Evolutionary conservation across 306 rosid species (phyloP).

Genomic region (Dryas octopetala): DNA sequence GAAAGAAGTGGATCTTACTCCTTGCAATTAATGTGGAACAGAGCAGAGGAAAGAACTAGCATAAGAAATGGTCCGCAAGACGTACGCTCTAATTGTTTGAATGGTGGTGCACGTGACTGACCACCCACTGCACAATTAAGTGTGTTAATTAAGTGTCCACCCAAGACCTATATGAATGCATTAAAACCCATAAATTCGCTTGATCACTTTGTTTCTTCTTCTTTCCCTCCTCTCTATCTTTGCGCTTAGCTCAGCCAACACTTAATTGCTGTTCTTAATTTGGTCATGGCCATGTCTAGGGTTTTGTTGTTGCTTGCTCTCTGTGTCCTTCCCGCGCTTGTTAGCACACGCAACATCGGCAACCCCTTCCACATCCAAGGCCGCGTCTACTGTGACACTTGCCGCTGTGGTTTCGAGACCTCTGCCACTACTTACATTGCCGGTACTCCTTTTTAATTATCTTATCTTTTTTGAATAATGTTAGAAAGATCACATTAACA

Average conservation of each 20-base stretch:
- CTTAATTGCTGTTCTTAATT: neutral
- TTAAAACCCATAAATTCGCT: neutral
- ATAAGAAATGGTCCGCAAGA: constrained; percentile 10
- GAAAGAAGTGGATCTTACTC: neutral
- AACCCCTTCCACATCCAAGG: constrained; percentile 41
- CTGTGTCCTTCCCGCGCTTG: constrained; percentile 28
- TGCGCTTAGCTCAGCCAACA: neutral
- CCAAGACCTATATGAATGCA: constrained; percentile 13
- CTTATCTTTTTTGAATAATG: no score
- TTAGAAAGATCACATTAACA: neutral
- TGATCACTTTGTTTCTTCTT: neutral
- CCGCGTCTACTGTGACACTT: constrained; percentile 71
- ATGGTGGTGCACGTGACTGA: no score
- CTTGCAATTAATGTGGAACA: neutral
- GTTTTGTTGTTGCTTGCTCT: constrained; percentile 35
- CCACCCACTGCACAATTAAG: neutral
- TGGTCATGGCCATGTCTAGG: constrained; percentile 9
- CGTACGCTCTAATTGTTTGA: neutral
- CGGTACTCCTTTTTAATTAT: constrained; percentile 24
- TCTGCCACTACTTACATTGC: constrained; percentile 45
- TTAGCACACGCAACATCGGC: constrained; percentile 8
- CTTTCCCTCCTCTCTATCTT: neutral
- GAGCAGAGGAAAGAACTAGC: neutral
- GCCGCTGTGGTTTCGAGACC: constrained; percentile 81
- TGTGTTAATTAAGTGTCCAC: neutral